Evolutionary conservation across 169 alveolate genomes (phyloP), one percentile per base, ranked within the genome.

Genomic region (Cryptosporidium sp.): DNA sequence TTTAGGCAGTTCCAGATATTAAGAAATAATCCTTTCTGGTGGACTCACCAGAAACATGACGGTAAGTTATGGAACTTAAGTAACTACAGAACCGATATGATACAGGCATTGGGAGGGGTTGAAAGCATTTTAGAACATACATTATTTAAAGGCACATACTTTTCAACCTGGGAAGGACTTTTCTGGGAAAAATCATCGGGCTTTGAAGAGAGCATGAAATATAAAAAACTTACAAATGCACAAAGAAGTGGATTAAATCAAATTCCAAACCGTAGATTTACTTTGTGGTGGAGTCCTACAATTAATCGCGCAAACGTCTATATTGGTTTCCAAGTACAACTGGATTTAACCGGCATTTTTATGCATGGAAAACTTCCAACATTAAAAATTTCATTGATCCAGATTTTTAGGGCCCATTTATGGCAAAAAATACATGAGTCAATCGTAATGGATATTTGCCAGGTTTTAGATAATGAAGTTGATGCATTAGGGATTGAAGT

Each of bases 331-430:
- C 99, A 99, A 95, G 99, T 99, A 70, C 99, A 99, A 93, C 93
- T 99, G 72, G 99, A 99, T 92, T 95, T 99, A 69, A 99, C 99
- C 4, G 99, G 99, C 42, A 98, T 99, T 75, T 99, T 99, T 94
- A 99, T 99, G 99, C 99, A 99, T 94, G 99, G 99, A 16, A 99
- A 99, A 94, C 97, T 99, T 16, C 99, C 99, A 12, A 99, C 99
- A 1, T 94, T 99, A 52, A 99, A 99, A 93, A 99, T 99, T 42
- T 97, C 99, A 0, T 93, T 99, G 85, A 99, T 99, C 89, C 99
- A 99, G 92, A 99, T 99, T 37, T 98, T 99, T 96, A 94, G 99
- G 52, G 99, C 99, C 26, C 99, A 99, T 94, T 94, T 99, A 89
- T 99, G 99, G 99, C 99, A 98, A 94, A 99, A 99, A 93, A 98